These are phyloP conservation scores for Vaccinium myrtillus DNA, from an alignment of 148 eudicot genomes.

Conservation along the genomic window DNA sequence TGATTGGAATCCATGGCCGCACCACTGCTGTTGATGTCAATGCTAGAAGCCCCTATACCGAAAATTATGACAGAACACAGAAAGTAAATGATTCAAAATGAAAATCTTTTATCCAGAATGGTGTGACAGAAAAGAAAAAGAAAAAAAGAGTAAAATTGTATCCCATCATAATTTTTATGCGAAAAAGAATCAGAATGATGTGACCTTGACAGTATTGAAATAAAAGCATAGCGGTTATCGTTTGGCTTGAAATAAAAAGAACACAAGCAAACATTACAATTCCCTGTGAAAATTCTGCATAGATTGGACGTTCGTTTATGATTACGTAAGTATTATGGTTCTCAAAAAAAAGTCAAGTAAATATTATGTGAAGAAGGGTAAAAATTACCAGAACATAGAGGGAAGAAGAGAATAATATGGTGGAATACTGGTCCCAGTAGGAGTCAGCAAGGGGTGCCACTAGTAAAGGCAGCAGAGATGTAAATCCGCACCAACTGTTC, in stretches of 20 bases:
- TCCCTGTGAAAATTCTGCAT: neutral
- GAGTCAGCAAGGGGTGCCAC: constrained; percentile 81
- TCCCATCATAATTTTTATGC: neutral
- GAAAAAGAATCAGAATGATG: neutral
- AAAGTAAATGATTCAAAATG: neutral
- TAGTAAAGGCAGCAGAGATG: constrained; percentile 77
- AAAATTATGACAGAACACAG: neutral
- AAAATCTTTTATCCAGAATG: neutral
- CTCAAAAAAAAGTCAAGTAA: neutral
- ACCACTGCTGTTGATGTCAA: constrained; percentile 60
- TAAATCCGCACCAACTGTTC: constrained; percentile 79
- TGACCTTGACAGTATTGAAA: neutral
- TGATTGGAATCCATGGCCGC: constrained; percentile 40
- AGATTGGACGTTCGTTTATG: neutral
- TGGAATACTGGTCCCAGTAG: constrained; percentile 65
- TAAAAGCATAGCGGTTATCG: neutral
- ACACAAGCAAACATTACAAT: neutral
- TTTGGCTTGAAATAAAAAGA: neutral
- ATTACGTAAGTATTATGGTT: no score
- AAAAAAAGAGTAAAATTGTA: no score
- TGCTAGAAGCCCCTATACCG: constrained; percentile 69
- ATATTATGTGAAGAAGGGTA: neutral
- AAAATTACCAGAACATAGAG: constrained; percentile 64
- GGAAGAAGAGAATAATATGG: constrained; percentile 57
- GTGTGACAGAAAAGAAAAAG: neutral